These are phyloP conservation scores for Coniochaeta sp. DNA, from an alignment of 2,329 filamentous ascomycete species.

Conservation along the genomic window DNA sequence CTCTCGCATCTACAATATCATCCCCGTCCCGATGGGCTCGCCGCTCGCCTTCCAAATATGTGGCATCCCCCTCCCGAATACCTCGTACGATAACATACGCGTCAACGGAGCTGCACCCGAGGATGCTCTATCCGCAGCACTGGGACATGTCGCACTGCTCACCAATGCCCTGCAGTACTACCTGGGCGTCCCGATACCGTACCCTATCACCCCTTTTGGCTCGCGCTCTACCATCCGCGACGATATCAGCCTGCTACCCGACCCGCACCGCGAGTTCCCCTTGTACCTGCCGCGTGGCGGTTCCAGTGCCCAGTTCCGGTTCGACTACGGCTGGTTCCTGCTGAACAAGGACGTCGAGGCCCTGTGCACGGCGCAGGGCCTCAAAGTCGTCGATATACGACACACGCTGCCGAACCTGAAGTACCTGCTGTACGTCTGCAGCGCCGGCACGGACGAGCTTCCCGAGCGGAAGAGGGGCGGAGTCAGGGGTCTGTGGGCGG, in stretches of 20 bases:
- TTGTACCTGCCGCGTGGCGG: conserved; percentile 59
- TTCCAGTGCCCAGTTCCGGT: conserved; percentile 73
- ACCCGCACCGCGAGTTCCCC: conserved; percentile 67
- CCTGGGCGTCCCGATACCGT: conserved; percentile 70
- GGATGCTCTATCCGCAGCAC: conserved; percentile 68
- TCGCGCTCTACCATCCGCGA: conserved; percentile 73
- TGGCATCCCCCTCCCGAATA: conserved; percentile 71
- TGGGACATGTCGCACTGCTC: conserved; percentile 74
- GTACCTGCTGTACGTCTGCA: conserved; percentile 84
- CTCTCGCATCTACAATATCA: conserved; percentile 71
- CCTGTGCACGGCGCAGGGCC: conserved; percentile 55
- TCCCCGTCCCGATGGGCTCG: conserved; percentile 45
- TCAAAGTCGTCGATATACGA: conserved; percentile 81
- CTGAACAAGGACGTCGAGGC: conserved; percentile 90
- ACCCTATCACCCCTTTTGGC: conserved; percentile 64
- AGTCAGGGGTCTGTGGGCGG: conserved; percentile 49
- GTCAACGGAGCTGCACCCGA: conserved; percentile 35
- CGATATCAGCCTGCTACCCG: conserved; percentile 53
- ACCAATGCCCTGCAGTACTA: conserved; percentile 75
- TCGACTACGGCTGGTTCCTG: conserved; percentile 95
- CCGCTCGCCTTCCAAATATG: conserved; percentile 81
- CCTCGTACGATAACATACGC: conserved; percentile 53
- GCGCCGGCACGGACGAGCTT: conserved; percentile 62
- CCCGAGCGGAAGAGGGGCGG: conserved; percentile 56
- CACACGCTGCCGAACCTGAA: conserved; percentile 92